Base-by-base conservation (phyloP, 768 basidiomycete species). In the Boletus pseudopeckii region DNA sequence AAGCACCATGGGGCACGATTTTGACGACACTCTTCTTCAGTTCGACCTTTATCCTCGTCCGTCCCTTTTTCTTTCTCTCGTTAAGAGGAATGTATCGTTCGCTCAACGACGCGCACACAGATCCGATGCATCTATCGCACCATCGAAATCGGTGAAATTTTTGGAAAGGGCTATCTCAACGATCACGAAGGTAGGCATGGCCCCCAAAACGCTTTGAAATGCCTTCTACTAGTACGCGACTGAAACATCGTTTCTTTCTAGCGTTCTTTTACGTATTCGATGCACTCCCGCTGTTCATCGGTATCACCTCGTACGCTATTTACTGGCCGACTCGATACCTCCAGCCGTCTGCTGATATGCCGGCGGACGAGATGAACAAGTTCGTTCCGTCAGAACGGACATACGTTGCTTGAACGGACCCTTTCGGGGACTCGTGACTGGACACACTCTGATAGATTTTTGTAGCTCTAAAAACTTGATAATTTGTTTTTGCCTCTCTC, bases 181-280 rank as follows among this genome's bases (percentile, higher is more conserved):
- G 45, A 53, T 11, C 62, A 71, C 46, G 68, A 71, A 61, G 61
- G 66, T 64, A 30, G 1, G 30, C 28, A 30, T 30, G 28, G 9
- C 30, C 30, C 30, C 1, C 1, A 30, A 6, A 8, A 8, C 28
- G 8, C 28, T 28, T 28, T 28, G 28, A 28, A 28, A 32, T 32
- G 10, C 30, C 30, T 32, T 32, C 15, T 22, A 22, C 4, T n/a
- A n/a, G 22, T 34, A 34, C 42, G 22, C 17, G 10, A 15, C 22
- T 24, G 14, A 30, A 20, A 1, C 8, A 22, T 7, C 3, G 2
- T 24, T 36, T n/a, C 30, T 11, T 32, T 34, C 17, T 36, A 70
- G 70, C 43, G 2, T 70, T 65, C 42, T 68, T 71, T 38, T 69
- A 70, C 22, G 48, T 61, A 4, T 61, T 71, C 30, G 68, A 72